phyloP scores from a whole-genome alignment of 2,329 filamentous ascomycete species.

The Botrytis paeoniae region DNA sequence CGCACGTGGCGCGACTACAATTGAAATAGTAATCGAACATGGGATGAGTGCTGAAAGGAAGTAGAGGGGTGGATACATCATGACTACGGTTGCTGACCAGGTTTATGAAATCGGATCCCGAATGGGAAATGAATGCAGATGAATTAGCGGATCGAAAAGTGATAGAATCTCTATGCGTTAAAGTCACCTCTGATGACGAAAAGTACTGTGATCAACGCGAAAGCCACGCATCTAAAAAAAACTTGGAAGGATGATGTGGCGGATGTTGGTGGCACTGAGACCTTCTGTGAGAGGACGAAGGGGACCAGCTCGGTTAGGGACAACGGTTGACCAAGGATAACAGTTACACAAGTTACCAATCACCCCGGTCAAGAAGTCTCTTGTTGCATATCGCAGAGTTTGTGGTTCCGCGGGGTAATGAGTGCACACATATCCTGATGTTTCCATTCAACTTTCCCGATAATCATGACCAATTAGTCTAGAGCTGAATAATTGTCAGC shows the following conservation, averaged over 20 bases:
- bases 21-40: no score
- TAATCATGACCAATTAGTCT: neutral
- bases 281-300: neutral
- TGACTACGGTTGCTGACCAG: neutral
- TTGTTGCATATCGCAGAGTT: slow-evolving; percentile 2
- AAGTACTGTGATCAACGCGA: neutral
- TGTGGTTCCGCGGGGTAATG: neutral
- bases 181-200: neutral
- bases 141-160: neutral
- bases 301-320: neutral
- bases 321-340: neutral
- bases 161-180: neutral
- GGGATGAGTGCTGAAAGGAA: neutral
- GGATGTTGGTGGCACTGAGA: neutral
- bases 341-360: neutral
- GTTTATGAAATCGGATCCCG: neutral
- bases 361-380: neutral
- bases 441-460: no score
- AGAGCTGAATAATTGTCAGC: neutral
- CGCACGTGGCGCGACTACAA: neutral
- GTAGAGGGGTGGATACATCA: neutral
- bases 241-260: neutral
- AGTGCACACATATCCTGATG: neutral
- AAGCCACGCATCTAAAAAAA: neutral
- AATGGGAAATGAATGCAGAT: neutral